Evolutionary conservation across 768 basidiomycete species (phyloP), one percentile per base, ranked within the genome.

Genomic region (Agrocybe praecox): DNA sequence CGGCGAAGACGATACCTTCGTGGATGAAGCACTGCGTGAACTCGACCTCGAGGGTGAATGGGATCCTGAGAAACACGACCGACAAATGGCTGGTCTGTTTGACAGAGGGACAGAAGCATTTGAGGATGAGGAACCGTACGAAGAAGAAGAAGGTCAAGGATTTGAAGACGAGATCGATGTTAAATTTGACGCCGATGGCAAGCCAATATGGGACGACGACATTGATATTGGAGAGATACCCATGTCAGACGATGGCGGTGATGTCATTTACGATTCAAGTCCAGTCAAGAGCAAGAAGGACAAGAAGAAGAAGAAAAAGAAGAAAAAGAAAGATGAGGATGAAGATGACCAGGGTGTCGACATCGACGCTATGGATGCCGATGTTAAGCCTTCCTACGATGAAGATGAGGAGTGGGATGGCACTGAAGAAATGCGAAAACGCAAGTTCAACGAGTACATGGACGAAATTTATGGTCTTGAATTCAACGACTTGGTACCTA

Each of bases 171-270:
- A 82, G n/a, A n/a, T n/a, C 2, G 79, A 76, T 33, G 70, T 72
- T 5, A 53, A 60, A 40, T 52, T 69, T 62, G 72, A 70, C 26
- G 78, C 77, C n/a, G 72, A 69, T 32, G 74, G 71, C 60, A 96
- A 96, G 72, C 97, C 97, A 2, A 73, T 75, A 0, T 99, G 96
- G 96, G 89, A 92, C 42, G 92, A 97, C 59, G 94, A 97, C 64
- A 85, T 96, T 55, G 86, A 93, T 60, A 82, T 95, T 46, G 81
- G 76, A n/a, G 85, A 91, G 66, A 85, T 93, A 33, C 67, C 71
- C 62, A 43, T 72, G 59, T 53, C 67, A 15, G 72, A 74, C 9
- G 76, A 71, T 6, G 67, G 74, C 9, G 74, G 67, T 2, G 42
- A 57, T 21, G 65, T 62, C 14, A 57, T 61, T n/a, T 63, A 54